Base-by-base conservation (phyloP, 768 basidiomycete genomes). In the Termitomyces sp. region DNA sequence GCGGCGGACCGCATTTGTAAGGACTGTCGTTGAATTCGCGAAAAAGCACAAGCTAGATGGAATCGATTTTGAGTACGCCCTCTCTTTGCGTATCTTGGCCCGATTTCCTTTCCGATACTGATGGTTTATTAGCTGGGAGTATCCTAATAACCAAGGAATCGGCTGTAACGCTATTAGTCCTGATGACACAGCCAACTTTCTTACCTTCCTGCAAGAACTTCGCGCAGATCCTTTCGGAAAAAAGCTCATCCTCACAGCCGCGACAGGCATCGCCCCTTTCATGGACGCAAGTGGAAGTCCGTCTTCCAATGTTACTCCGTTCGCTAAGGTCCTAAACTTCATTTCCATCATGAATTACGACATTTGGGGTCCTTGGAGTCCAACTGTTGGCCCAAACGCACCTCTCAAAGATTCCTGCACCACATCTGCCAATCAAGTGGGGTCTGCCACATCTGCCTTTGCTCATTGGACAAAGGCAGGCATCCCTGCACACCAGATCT, bases 381-480 rank as follows among this genome's bases (percentile, higher is more conserved):
- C 75, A 63, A 67, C 83, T 54, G 76, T 85, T 45, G 95, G 94
- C 1, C 88, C 95, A 11, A 96, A 95, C 69, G 85, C 94, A 4
- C 94, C 95, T 8, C 79, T 97, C n/a, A 74, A 86, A 44, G 86
- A 96, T 69, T 77, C 80, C 1, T 98, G 95, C 66, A 82, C 84
- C 0, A 63, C 82, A 35, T 68, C 81, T 9, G 66, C 70, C 8
- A 75, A 82, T 55, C 86, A 86, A 56, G 73, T 75, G 26, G 92
- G 91, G 5, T 95, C 91, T 55, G 94, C 90, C 11, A 75, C 78
- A 5, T 83, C 84, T 26, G 88, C 90, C 5, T 79, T 97, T 38
- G 66, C 75, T 6, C 74, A 77, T 12, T 97, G 94, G 94, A 79
- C 75, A 1, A 68, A 67, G 0, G 92, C 94, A 26, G 90, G 90